These are phyloP conservation scores for Aspergillus brasiliensis DNA, from an alignment of 2,329 filamentous ascomycete species.

Conservation along the genomic window DNA sequence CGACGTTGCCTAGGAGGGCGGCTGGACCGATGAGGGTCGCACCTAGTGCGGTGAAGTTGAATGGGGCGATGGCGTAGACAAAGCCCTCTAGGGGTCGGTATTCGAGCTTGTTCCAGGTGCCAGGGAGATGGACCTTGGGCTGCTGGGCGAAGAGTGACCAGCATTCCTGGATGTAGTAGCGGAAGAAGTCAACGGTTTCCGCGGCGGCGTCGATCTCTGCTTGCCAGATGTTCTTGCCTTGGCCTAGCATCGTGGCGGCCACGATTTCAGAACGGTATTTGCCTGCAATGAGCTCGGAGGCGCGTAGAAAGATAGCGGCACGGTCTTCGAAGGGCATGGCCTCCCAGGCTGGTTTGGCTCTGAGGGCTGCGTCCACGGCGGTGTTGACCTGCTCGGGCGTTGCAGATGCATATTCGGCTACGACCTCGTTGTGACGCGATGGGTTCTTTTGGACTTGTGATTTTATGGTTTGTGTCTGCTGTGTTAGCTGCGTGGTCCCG, in stretches of 20 bases:
- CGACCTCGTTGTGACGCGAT: conserved; percentile 44
- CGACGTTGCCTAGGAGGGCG: conserved; percentile 87
- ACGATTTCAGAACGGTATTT: conserved; percentile 97
- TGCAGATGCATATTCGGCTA: conserved; percentile 50
- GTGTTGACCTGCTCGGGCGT: conserved; percentile 72
- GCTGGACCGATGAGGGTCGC: conserved; percentile 84
- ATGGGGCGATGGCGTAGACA: conserved; percentile 88
- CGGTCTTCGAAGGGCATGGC: conserved; percentile 83
- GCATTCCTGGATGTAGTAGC: conserved; percentile 88
- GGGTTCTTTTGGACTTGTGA: conserved; percentile 47
- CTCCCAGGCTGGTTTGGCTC: conserved; percentile 85
- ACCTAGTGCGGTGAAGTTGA: conserved; percentile 95
- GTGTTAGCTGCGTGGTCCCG: background rate
- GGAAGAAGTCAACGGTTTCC: conserved; percentile 86
- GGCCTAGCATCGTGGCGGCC: conserved; percentile 91
- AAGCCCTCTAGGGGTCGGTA: conserved; percentile 92
- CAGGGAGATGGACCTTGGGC: conserved; percentile 72
- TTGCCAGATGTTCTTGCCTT: conserved; percentile 98
- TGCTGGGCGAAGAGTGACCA: conserved; percentile 87
- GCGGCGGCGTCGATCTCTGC: conserved; percentile 97
- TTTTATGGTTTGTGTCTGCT: conserved; percentile 21
- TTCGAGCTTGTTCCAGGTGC: conserved; percentile 60
- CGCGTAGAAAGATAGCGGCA: conserved; percentile 91
- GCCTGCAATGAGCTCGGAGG: conserved; percentile 80
- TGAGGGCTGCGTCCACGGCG: conserved; percentile 81